Base-by-base conservation (phyloP, 164 flowering plant genomes). In the Paratinospora sagittata region DNA sequence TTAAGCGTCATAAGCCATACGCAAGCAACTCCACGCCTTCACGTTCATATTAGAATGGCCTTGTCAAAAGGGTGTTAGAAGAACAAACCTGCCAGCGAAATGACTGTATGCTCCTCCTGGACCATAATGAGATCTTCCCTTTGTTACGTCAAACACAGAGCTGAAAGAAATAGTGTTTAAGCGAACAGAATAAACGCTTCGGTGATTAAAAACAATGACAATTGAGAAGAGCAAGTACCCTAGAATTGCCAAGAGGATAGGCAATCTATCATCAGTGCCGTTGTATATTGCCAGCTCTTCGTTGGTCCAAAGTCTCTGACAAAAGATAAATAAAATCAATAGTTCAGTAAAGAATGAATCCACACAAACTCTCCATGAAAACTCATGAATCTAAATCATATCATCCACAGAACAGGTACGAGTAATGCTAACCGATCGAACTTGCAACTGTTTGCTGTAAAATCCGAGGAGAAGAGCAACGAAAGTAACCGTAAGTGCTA, bases 81-180 rank as follows among this genome's bases (percentile, higher is more conserved):
- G 68, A 58, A 67, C 76, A 23, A 70, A 88, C 96, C 98, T 91
- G 80, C 98, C 98, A 52, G 98, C 81, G 75, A 94, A 94, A 78
- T 94, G 98, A 74, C 83, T 76, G 84, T 94, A 94, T 65, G 89
- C 87, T 34, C 95, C 97, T 75, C 93, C 97, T 16, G 61, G 70
- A 4, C 98, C 98, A 71, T 94, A 94, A 75, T 94, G 97, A 37
- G 87, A 84, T 80, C 78, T 89, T 63, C 98, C 97, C 81, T 89
- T 89, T 2, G 93, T 92, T 33, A 94, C 98, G 81, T 94, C 98
- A 82, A 90, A 91, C 68, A 94, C 97, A 16, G 97, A 89, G 68
- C 98, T 92, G 82, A 60, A 49, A 45, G 62, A 61, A 72, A 45
- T 52, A 16, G n/a, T 6, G 58, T 16, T 8, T n/a, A n/a, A n/a